Base-by-base conservation (phyloP, 2,329 filamentous ascomycete species). In the Colletotrichum sp. region DNA sequence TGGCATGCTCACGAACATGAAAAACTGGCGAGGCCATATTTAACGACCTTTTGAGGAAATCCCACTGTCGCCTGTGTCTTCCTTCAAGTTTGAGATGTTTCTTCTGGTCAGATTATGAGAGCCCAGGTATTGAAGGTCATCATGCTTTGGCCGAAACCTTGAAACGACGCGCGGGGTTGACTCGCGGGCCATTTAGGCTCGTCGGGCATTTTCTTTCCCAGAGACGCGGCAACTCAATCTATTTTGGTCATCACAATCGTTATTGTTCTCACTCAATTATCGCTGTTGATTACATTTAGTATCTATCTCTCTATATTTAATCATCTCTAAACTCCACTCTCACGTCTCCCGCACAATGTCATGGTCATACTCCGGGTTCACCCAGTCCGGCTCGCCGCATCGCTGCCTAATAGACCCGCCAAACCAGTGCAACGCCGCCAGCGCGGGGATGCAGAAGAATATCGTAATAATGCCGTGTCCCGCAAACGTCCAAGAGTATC, bases 401-500 rank as follows among this genome's bases (percentile, higher is more conserved):
- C 79, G 85, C 12, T 80, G 76, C 24, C 88, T 81, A 76, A 89
- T 80, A 26, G 68, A 66, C 2, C 79, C 81, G 0, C 88, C 88
- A 66, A 81, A 89, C 66, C 72, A 78, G 36, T 89, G 87, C 66
- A 89, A 65, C 8, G 80, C 60, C 0, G 79, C 83, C 21, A 89
- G 84, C 0, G 85, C 77, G 1, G 85, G 81, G 16, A 86, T 79
- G 44, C 84, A 86, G 21, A 84, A 84, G 71, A 85, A 83, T 6
- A 86, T 70, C 5, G 85, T 85, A 44, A 90, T 87, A 44, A 90
- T 82, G 2, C 85, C 88, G 68, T 90, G 88, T 0, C 84, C 82
- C 6, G 86, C 85, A 77, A 90, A 89, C 0, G 87, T 88, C 88
- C 88, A 90, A 2, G 87, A 88, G 82, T 86, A 90, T 5, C 88